phyloP scores from a whole-genome alignment of 169 alveolate genomes.

The Plasmodium malariae region DNA sequence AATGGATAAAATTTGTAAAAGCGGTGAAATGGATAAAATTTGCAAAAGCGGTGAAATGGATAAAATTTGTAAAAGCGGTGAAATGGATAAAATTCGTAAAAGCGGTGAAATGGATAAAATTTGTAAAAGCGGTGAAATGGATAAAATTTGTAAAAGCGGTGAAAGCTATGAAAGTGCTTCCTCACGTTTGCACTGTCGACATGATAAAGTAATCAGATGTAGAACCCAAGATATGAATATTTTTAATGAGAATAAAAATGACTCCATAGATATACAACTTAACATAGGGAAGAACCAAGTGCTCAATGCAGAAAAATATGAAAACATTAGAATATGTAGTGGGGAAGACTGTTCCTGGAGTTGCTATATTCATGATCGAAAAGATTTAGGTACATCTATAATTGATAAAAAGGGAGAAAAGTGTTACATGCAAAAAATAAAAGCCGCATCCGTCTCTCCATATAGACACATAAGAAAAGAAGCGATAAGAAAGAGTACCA shows the following conservation, averaged over 20 bases:
- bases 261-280: not conserved
- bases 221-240: not conserved
- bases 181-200: too few species aligned
- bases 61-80: too few species aligned
- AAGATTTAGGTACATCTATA: not conserved
- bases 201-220: too few species aligned
- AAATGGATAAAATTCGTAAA: too few species aligned
- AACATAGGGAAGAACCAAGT: not conserved
- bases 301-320: not conserved
- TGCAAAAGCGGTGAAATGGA: too few species aligned
- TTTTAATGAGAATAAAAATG: not conserved
- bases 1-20: too few species aligned
- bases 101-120: too few species aligned
- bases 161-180: too few species aligned
- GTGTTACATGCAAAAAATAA: not conserved
- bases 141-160: too few species aligned
- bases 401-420: not conserved
- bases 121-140: too few species aligned
- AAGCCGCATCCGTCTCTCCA: not conserved
- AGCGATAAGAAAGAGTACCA: not conserved
- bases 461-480: not conserved
- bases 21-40: too few species aligned
- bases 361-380: not conserved
- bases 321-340: not conserved
- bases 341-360: not conserved